Percentiles rank a stretch among this genome's conserved stretches.
phyloP scores from a whole-genome alignment of 371 early-diverging fungal genomes.

The Coemansia sp. region DNA sequence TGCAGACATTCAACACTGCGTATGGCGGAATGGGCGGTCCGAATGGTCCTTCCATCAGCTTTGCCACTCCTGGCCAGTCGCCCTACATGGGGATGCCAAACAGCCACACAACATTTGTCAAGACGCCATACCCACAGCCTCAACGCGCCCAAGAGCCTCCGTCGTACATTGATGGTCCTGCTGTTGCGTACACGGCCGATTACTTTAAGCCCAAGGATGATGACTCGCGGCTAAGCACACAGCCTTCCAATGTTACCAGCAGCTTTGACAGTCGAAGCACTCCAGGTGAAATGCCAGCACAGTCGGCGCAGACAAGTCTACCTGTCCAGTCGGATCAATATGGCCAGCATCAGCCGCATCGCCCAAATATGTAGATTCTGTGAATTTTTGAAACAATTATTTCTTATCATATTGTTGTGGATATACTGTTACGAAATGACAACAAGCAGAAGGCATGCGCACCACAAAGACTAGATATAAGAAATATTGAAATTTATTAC shows the following conservation, averaged over 20 bases:
- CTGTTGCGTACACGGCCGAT: conserved; percentile 18
- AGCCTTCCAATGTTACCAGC: conserved; percentile 2
- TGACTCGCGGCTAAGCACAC: neutral
- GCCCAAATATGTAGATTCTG: conserved; percentile 1
- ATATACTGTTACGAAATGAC: no score
- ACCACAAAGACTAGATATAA: no score
- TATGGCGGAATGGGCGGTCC: neutral
- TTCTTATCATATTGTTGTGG: no score
- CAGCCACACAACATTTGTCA: conserved; percentile 22
- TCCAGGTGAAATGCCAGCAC: neutral
- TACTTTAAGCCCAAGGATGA: conserved; percentile 9
- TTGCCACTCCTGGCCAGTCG: conserved; percentile 9
- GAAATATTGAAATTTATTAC: no score
- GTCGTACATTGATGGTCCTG: conserved; percentile 8
- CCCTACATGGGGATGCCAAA: conserved; percentile 13
- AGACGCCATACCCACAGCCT: neutral
- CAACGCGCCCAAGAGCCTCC: conserved; percentile 4
- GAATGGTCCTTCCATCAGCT: conserved; percentile 12
- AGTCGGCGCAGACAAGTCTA: neutral
- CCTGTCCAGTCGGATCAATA: neutral
- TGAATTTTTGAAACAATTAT: neutral
- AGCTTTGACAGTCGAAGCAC: neutral
- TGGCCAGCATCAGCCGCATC: neutral
- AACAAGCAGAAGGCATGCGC: no score
- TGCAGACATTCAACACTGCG: conserved; percentile 1